phyloP scores from a whole-genome alignment of 2,329 filamentous ascomycete genomes.

The Arachnopeziza araneosa region DNA sequence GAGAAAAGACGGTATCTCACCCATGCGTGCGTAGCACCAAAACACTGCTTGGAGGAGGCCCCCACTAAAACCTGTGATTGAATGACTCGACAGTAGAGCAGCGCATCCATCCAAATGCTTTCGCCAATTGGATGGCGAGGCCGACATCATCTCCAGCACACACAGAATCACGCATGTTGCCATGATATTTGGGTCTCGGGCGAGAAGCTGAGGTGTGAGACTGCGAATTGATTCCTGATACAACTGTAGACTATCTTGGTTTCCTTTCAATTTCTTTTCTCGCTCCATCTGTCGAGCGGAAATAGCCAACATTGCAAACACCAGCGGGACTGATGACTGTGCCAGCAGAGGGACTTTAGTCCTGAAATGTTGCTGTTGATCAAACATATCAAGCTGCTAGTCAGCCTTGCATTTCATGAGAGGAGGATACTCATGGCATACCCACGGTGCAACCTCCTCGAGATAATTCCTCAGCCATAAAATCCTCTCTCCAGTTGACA shows the following conservation, averaged over 20 bases:
- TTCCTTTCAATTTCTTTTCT: constrained; percentile 34
- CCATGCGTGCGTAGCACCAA: constrained; percentile 54
- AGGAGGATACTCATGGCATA: neutral
- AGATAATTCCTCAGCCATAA: constrained; percentile 45
- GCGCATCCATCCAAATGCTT: constrained; percentile 52
- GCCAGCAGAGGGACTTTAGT: constrained; percentile 45
- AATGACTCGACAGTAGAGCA: constrained; percentile 44
- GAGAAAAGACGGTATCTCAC: neutral
- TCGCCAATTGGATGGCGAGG: constrained; percentile 45
- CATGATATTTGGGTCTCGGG: constrained; percentile 39
- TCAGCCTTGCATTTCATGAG: neutral
- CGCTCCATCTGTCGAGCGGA: constrained; percentile 47
- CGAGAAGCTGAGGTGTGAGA: constrained; percentile 37
- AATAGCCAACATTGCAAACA: constrained; percentile 47
- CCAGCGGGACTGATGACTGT: constrained; percentile 38
- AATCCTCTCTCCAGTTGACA: constrained; percentile 25
- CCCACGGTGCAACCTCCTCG: constrained; percentile 44
- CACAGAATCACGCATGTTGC: constrained; percentile 43
- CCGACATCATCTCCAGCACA: constrained; percentile 44
- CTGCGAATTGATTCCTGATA: constrained; percentile 47
- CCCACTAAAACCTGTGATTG: constrained; percentile 43
- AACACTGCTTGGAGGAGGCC: constrained; percentile 47
- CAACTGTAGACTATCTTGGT: constrained; percentile 45
- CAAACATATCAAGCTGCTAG: constrained; percentile 47
- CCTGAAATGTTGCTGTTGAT: constrained; percentile 46